A percentile compares a stretch with the other conserved stretches of the same genome.
phyloP scores from a whole-genome alignment of 2,329 filamentous ascomycete genomes.

The Chrysosporium keratinophilum region DNA sequence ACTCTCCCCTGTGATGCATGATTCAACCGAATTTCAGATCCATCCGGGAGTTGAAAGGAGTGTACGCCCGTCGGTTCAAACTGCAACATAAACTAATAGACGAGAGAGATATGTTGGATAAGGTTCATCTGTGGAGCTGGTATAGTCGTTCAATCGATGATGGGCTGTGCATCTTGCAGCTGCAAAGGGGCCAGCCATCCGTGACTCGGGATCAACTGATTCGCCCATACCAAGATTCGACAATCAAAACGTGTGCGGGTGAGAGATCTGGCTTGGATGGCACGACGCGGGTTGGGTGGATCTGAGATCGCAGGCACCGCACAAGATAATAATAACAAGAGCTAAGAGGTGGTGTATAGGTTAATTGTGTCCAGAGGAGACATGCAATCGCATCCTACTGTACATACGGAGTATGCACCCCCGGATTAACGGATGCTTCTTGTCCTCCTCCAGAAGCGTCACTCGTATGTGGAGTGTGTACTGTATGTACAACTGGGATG shows the following conservation, averaged over 20 bases:
- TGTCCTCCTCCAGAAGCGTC: not conserved
- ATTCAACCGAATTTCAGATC: not conserved
- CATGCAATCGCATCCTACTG: not conserved
- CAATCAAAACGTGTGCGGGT: conserved; percentile 11
- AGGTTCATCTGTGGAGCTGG: too few species aligned
- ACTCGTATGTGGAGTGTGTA: not conserved
- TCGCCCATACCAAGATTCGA: conserved; percentile 6
- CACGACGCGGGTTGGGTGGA: conserved; percentile 10
- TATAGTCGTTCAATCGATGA: not conserved
- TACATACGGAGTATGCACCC: not conserved
- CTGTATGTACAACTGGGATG: not conserved
- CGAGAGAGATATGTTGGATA: too few species aligned
- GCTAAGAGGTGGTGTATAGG: too few species aligned
- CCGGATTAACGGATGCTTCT: not conserved
- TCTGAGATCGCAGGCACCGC: conserved; percentile 1
- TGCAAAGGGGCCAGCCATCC: not conserved
- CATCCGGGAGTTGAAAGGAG: not conserved
- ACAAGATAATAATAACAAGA: too few species aligned
- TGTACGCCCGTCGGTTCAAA: not conserved
- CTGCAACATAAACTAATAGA: not conserved
- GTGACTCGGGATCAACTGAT: not conserved
- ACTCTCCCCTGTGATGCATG: not conserved
- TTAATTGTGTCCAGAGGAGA: not conserved
- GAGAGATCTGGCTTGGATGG: conserved; percentile 10
- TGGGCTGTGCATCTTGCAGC: not conserved